These are phyloP conservation scores for Hordeum pubiflorum DNA, from an alignment of 202 grass and related monocot species.

Conservation along the genomic window DNA sequence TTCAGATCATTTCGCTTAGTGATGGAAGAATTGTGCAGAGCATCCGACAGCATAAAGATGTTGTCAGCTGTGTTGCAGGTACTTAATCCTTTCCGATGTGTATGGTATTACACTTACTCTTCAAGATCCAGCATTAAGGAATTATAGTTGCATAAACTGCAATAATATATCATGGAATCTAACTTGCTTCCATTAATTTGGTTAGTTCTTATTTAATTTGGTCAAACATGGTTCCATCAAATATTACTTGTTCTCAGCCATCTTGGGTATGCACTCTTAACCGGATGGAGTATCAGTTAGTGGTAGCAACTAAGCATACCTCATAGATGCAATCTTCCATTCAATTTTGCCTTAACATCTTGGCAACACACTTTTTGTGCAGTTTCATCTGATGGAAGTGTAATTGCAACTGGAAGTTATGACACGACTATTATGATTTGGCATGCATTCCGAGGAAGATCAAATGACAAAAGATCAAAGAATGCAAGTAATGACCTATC, in stretches of 20 bases:
- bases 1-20: slow-evolving; percentile 86
- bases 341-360: slow-evolving; percentile 12
- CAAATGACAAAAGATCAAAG: slow-evolving; percentile 55
- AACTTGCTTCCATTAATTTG: background rate
- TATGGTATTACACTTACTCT: slow-evolving; percentile 7
- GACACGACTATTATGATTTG: slow-evolving; percentile 98
- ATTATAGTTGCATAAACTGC: background rate
- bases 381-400: slow-evolving; percentile 89
- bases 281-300: background rate
- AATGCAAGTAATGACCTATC: slow-evolving; percentile 47
- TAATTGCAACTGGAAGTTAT: slow-evolving; percentile 92
- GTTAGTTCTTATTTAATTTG: background rate
- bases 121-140: slow-evolving; percentile 4
- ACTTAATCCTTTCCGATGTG: slow-evolving; percentile 19
- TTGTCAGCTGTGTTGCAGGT: slow-evolving; percentile 97
- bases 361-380: slow-evolving; percentile 17
- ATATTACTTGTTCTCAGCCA: background rate
- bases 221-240: background rate
- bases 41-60: slow-evolving; percentile 95
- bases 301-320: slow-evolving; percentile 10
- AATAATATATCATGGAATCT: background rate
- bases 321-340: slow-evolving; percentile 3
- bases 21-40: slow-evolving; percentile 96
- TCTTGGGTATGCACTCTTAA: background rate
- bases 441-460: slow-evolving; percentile 76